Percentiles rank a stretch among this genome's conserved stretches.
phyloP scores from a whole-genome alignment of 768 basidiomycete species.

The Kwoniella pini region DNA sequence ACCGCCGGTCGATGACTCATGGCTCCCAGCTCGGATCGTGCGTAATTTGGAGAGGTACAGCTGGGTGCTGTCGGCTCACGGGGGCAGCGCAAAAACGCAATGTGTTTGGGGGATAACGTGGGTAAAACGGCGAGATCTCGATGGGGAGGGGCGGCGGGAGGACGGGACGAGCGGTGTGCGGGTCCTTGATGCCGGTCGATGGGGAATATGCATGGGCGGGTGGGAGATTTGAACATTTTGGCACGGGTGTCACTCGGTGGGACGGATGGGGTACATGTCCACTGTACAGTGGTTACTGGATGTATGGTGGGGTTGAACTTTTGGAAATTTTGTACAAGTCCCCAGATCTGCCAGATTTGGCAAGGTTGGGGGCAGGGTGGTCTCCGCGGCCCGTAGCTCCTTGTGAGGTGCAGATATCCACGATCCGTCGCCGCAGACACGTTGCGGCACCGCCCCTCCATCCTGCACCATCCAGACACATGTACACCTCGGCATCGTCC shows the following conservation, averaged over 20 bases:
- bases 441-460: conserved; percentile 55
- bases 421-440: too few relatives aligned
- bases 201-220: not conserved
- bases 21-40: conserved; percentile 9
- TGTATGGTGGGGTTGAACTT: conserved; percentile 3
- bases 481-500: not conserved
- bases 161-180: not conserved
- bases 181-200: not conserved
- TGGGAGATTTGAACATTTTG: not conserved
- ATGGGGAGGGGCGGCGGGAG: not conserved
- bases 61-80: not conserved
- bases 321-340: conserved; percentile 60
- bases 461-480: not conserved
- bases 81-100: not conserved
- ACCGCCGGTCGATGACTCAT: not conserved
- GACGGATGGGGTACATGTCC: conserved; percentile 7
- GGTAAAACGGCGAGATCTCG: not conserved
- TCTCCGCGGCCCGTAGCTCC: too few relatives aligned
- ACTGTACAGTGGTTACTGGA: not conserved
- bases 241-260: not conserved
- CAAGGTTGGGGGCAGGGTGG: conserved; percentile 77
- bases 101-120: not conserved
- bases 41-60: conserved; percentile 1
- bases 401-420: too few relatives aligned
- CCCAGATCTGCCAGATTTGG: conserved; percentile 63